These are phyloP conservation scores for Xylona heveae DNA, from an alignment of 495 filamentous ascomycete species.

Conservation along the genomic window DNA sequence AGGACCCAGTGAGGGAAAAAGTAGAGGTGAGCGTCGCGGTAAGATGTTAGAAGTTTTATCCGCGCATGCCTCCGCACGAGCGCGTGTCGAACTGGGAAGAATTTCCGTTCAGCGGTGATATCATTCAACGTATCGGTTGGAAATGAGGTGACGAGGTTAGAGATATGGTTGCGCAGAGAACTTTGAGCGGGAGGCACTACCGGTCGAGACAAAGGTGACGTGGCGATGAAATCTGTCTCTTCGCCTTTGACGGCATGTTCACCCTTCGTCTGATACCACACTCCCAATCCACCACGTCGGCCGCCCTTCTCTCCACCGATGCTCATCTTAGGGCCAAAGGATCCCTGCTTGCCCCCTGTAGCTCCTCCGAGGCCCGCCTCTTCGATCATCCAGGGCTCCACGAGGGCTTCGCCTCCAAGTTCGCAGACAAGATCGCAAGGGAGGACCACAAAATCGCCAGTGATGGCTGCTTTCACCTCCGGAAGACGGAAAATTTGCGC, in stretches of 20 bases:
- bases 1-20: slow-evolving; percentile 82
- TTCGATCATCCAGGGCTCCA: slow-evolving; percentile 84
- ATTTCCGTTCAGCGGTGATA: slow-evolving; percentile 33
- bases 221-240: slow-evolving; percentile 75
- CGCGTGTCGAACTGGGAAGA: slow-evolving; percentile 45
- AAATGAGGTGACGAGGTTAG: slow-evolving; percentile 47
- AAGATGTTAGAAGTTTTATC: slow-evolving; percentile 54
- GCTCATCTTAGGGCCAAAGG: slow-evolving; percentile 16
- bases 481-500: slow-evolving; percentile 73
- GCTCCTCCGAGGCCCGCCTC: slow-evolving; percentile 40
- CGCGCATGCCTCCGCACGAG: slow-evolving; percentile 49
- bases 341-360: slow-evolving; percentile 16
- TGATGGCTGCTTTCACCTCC: slow-evolving; percentile 48
- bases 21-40: slow-evolving; percentile 82
- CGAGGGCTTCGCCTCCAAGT: slow-evolving; percentile 53
- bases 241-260: slow-evolving; percentile 59
- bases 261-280: slow-evolving; percentile 76
- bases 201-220: slow-evolving; percentile 34
- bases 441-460: slow-evolving; percentile 68
- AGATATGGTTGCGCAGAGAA: slow-evolving; percentile 40
- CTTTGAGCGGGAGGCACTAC: slow-evolving; percentile 32
- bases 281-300: slow-evolving; percentile 54
- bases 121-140: slow-evolving; percentile 77
- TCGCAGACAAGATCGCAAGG: slow-evolving; percentile 92
- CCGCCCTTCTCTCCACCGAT: slow-evolving; percentile 30